Conservation (phyloP, 257 asterid genomes). For the Leonotis leonurus region DNA sequence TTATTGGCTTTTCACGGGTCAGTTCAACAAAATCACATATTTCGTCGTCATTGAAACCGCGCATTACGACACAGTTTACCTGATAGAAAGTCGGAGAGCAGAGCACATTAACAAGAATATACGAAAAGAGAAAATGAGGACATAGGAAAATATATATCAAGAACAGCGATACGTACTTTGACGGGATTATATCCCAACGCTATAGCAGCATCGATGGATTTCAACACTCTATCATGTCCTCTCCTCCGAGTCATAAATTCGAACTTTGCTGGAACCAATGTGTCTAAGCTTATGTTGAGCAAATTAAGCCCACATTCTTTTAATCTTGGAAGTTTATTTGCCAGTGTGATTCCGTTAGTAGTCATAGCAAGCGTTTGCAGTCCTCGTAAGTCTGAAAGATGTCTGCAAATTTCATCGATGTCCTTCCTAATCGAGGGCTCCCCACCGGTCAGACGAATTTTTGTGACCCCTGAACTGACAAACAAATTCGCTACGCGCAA, state of each 20-base stretch:
- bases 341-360: constrained; percentile 76
- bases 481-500: constrained; percentile 67
- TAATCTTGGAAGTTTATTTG: constrained; percentile 67
- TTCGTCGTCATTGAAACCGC: constrained; percentile 98
- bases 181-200: constrained; percentile 82
- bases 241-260: constrained; percentile 87
- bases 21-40: constrained; percentile 84
- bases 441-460: constrained; percentile 94
- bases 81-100: constrained; percentile 31
- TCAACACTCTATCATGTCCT: constrained; percentile 89
- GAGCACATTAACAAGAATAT: constrained; percentile 13
- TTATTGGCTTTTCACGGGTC: constrained; percentile 89
- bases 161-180: constrained; percentile 51
- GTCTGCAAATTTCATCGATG: constrained; percentile 73
- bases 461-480: constrained; percentile 82
- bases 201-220: constrained; percentile 68
- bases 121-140: neutral
- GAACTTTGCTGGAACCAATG: constrained; percentile 88
- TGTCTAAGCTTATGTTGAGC: constrained; percentile 88
- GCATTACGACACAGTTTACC: constrained; percentile 98
- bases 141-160: neutral
- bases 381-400: constrained; percentile 62
- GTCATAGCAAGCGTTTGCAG: constrained; percentile 80
- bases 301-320: constrained; percentile 71
- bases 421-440: constrained; percentile 87